Evolutionary conservation across 2,329 filamentous ascomycete genomes (phyloP).

Genomic region (Scolecobasidium constrictum): DNA sequence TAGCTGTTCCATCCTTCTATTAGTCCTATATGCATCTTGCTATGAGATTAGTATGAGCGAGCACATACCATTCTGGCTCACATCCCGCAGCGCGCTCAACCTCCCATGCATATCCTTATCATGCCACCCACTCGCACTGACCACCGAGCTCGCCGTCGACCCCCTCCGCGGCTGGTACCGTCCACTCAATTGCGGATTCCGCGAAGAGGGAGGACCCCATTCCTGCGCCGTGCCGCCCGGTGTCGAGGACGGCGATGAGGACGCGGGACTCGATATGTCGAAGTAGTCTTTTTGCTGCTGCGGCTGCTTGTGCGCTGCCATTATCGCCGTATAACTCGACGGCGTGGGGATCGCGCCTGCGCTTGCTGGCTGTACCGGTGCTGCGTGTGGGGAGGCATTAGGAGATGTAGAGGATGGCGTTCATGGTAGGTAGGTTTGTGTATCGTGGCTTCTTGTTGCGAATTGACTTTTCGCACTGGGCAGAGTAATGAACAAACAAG

Average conservation of each 20-base stretch:
- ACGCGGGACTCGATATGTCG: neutral
- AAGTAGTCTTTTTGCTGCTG: neutral
- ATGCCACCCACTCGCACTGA: conserved; percentile 71
- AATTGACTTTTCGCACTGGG: no score
- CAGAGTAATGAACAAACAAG: no score
- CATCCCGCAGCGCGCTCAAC: conserved; percentile 53
- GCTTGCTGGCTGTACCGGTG: no score
- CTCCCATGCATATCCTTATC: conserved; percentile 52
- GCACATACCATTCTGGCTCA: conserved; percentile 74
- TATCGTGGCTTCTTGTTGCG: no score
- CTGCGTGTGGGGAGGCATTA: no score
- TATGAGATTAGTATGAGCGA: no score
- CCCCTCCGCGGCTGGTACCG: conserved; percentile 2
- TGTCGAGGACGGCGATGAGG: neutral
- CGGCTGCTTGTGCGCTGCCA: no score
- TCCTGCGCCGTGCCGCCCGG: neutral
- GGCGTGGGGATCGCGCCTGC: no score
- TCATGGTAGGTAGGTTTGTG: no score
- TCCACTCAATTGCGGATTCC: neutral
- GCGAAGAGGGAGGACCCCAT: conserved; percentile 4
- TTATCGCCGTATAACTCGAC: conserved; percentile 11
- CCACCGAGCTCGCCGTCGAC: conserved; percentile 78
- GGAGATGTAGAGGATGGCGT: no score
- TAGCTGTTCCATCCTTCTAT: conserved; percentile 44
- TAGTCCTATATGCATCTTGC: no score